These are phyloP conservation scores for Lactarius akahatsu DNA, from an alignment of 768 basidiomycete species.

Conservation along the genomic window DNA sequence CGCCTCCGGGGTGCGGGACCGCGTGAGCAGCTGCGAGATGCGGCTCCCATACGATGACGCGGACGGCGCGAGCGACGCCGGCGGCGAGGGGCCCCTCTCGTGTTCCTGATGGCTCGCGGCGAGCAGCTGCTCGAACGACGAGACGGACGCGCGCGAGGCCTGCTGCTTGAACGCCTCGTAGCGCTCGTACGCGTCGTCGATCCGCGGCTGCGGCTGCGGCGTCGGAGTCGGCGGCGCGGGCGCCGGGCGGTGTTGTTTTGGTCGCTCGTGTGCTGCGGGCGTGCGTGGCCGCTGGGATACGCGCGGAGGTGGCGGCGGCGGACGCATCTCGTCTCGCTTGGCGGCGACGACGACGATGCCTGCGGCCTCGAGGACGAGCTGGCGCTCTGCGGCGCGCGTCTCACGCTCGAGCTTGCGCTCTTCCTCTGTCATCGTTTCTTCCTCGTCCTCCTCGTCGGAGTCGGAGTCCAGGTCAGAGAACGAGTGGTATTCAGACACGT, in stretches of 20 bases:
- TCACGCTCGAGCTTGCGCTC: slow-evolving; percentile 53
- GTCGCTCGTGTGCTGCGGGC: slow-evolving; percentile 34
- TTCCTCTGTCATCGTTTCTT: slow-evolving; percentile 39
- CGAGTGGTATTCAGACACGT: slow-evolving; percentile 17
- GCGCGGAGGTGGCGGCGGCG: slow-evolving; percentile 42
- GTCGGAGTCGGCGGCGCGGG: slow-evolving; percentile 45
- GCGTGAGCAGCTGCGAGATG: slow-evolving; percentile 57
- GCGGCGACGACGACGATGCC: slow-evolving; percentile 84
- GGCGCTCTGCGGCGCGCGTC: slow-evolving; percentile 71
- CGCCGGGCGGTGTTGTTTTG: slow-evolving; percentile 47
- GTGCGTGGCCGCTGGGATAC: slow-evolving; percentile 1
- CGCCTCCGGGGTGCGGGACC: slow-evolving; percentile 56
- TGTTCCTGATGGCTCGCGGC: slow-evolving; percentile 32
- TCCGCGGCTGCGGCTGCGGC: slow-evolving; percentile 26
- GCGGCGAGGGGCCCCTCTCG: slow-evolving; percentile 30
- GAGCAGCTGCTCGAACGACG: slow-evolving; percentile 50
- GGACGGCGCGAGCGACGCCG: background rate
- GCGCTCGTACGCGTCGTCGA: slow-evolving; percentile 83
- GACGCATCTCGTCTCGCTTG: slow-evolving; percentile 56
- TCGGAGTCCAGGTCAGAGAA: slow-evolving; percentile 18
- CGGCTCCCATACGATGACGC: slow-evolving; percentile 17
- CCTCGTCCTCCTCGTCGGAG: slow-evolving; percentile 41
- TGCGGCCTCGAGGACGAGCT: slow-evolving; percentile 83
- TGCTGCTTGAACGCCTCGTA: slow-evolving; percentile 80
- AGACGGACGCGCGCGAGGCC: slow-evolving; percentile 56